Base-by-base conservation (phyloP, 257 asterid genomes). In the Nicotiana benthamiana region DNA sequence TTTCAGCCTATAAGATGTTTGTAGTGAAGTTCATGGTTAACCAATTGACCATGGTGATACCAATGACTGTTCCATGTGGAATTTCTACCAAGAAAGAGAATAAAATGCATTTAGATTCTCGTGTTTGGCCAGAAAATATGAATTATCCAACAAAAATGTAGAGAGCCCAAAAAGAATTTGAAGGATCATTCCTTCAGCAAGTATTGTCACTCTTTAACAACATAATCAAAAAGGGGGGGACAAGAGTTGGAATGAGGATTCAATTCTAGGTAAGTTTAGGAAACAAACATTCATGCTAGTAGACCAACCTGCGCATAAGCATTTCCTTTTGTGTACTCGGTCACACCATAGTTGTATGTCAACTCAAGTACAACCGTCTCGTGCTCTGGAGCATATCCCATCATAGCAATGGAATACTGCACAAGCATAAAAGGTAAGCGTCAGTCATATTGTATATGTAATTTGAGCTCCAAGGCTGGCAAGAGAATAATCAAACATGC, bases 271-370 rank as follows among this genome's bases (percentile, higher is more conserved):
- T 2, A 20, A 59, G 28, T 20, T 5, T 26, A 59, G 0, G 62
- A 59, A 59, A n/a, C 13, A 36, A 43, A 40, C 24, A 24, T 77
- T 40, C 77, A 59, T 5, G 72, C n/a, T 59, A 63, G 24, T 78
- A 75, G 78, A 66, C 81, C 70, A 74, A 96, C 99, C 99, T 96
- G 99, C 59, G 99, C 99, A 80, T 94, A 96, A 17, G 97, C 99
- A 88, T 90, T 95, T 85, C 99, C 99, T 87, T 95, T 93, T 86
- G 95, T 91, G 72, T 95, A 95, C 80, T 95, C 99, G 79, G 97
- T 86, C 75, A 93, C 98, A 57, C 98, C 99, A 82, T 95, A 94
- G 79, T 95, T 95, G 90, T 95, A 95, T 46, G 99, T 95, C 85
- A 95, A 84, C 87, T 95, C 99, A 83, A 95, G 86, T 59, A 92